These are phyloP conservation scores for Eutrema heterophyllum DNA, from an alignment of 345 rosid species.

Conservation along the genomic window DNA sequence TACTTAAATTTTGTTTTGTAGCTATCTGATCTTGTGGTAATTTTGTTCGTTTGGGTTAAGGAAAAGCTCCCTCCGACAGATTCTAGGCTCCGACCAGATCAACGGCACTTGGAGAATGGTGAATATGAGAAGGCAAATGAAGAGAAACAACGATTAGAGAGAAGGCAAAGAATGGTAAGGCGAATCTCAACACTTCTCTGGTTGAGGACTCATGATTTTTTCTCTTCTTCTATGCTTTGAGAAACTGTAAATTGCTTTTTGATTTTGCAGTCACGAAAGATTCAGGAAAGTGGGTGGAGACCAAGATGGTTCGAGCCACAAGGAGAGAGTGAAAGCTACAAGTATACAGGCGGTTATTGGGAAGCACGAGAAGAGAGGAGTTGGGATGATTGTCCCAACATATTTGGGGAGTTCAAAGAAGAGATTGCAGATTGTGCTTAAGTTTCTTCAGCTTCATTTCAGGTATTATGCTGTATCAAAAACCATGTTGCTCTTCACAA, in stretches of 20 bases:
- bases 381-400: constrained; percentile 81
- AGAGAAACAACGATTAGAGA: constrained; percentile 89
- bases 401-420: constrained; percentile 67
- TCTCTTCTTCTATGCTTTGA: not conserved
- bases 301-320: constrained; percentile 79
- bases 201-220: not conserved
- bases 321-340: constrained; percentile 55
- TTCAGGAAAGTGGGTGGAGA: constrained; percentile 92
- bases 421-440: constrained; percentile 36
- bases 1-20: not conserved
- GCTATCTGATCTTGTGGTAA: not conserved
- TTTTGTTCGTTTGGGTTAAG: constrained; percentile 32
- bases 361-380: constrained; percentile 59
- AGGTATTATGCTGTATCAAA: too few species aligned
- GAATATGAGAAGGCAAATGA: constrained; percentile 92
- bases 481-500: too few species aligned
- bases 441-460: too few species aligned
- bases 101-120: constrained; percentile 92
- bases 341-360: constrained; percentile 87
- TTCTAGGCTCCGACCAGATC: constrained; percentile 96
- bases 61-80: constrained; percentile 98
- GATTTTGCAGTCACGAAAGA: constrained; percentile 60
- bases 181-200: not conserved
- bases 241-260: not conserved
- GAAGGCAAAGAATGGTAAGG: constrained; percentile 89